Base-by-base conservation (phyloP, 371 early-diverging fungal species). In the Smittium culicis region DNA sequence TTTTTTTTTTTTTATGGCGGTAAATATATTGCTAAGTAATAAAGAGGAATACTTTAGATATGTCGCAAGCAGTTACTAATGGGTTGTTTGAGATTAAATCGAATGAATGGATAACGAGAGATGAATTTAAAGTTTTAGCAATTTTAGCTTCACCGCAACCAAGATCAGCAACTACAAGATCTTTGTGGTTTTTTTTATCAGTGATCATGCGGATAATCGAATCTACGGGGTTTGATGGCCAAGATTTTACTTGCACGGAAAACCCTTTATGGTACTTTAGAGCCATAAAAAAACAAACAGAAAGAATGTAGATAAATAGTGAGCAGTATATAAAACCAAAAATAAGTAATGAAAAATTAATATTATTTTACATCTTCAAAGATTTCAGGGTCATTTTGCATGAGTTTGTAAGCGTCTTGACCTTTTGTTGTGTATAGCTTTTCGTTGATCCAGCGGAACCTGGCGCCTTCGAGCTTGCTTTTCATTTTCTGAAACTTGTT, bases 121-220 rank as follows among this genome's bases (percentile, higher is more conserved):
- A 68, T 28, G 79, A 78, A n/a, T 77, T 80, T 60, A 96, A 78
- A 14, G 82, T 80, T 61, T 84, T 80, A 0, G 94, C 89, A 70
- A 99, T 81, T 76, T 85, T 85, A 20, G 94, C 99, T 71, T 94
- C 96, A 30, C 99, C 99, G 73, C 99, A 99, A 0, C 99, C 99
- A 72, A 99, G 72, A 79, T 99, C 99, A 1, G 96, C 99, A 62
- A 98, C 82, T 1, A 88, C 79, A 0, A 81, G 8, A 16, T 66
- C 66, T 28, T 74, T 73, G 45, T 83, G 79, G 29, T 74, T 70
- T n/a, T 73, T 71, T n/a, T n/a, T n/a, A n/a, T n/a, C n/a, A n/a
- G n/a, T n/a, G 14, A 98, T 76, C 59, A 88, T 81, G 1, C 79
- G 72, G 62, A 96, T 86, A 70, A 95, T 85, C 1, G 87, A 74